phyloP scores from a whole-genome alignment of 805 yeast species.

The Candida railenensis region DNA sequence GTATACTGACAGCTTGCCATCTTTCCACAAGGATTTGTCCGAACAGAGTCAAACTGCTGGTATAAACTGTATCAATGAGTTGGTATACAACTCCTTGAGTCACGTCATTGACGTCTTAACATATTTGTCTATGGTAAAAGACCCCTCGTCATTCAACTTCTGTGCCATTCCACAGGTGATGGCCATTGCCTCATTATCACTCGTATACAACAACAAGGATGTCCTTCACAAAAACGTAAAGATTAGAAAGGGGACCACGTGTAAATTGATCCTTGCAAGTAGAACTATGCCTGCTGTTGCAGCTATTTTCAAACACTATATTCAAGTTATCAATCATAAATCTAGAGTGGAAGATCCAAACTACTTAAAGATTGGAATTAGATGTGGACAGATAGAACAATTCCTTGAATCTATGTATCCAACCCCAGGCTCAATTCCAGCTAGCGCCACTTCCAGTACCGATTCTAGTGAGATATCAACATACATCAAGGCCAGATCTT shows the following conservation, averaged over 20 bases:
- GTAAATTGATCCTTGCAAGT: constrained; percentile 68
- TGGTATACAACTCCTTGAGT: constrained; percentile 73
- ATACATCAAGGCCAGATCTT: constrained; percentile 33
- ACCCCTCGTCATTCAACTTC: constrained; percentile 81
- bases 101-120: constrained; percentile 77
- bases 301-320: constrained; percentile 70
- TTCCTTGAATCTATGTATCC: constrained; percentile 79
- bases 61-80: constrained; percentile 73
- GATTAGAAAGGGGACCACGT: constrained; percentile 87
- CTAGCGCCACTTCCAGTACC: constrained; percentile 37
- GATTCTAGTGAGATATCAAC: constrained; percentile 38
- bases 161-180: constrained; percentile 98
- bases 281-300: constrained; percentile 76
- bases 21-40: constrained; percentile 44
- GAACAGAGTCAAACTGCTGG: constrained; percentile 55
- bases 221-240: constrained; percentile 75
- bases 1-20: constrained; percentile 63
- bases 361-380: constrained; percentile 77
- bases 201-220: constrained; percentile 75
- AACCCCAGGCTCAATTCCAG: constrained; percentile 49
- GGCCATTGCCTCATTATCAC: constrained; percentile 94
- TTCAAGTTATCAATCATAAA: constrained; percentile 74
- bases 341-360: constrained; percentile 82
- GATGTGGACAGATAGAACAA: constrained; percentile 87
- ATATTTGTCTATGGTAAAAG: constrained; percentile 73